A percentile compares a stretch with the other conserved stretches of the same genome.
These are phyloP conservation scores for Bipolaris zeicola DNA, from an alignment of 2,329 filamentous ascomycete species.

Conservation along the genomic window DNA sequence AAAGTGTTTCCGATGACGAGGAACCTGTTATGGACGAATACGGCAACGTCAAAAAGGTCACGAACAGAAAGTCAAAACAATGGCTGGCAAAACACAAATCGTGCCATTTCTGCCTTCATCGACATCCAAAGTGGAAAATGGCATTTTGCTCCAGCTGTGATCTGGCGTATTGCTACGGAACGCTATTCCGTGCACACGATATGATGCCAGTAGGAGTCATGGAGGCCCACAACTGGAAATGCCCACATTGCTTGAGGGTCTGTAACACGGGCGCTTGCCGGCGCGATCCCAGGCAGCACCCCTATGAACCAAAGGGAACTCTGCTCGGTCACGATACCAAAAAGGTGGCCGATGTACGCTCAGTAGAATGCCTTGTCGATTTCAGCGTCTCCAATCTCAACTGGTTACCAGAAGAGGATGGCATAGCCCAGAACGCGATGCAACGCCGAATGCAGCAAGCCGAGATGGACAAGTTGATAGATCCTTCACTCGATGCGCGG, in stretches of 20 bases:
- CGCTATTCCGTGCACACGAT: constrained; percentile 88
- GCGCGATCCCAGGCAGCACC: constrained; percentile 68
- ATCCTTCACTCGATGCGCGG: constrained; percentile 54
- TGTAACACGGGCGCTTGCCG: constrained; percentile 88
- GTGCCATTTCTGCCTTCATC: constrained; percentile 84
- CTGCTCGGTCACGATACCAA: constrained; percentile 89
- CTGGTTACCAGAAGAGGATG: constrained; percentile 70
- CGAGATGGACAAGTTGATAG: constrained; percentile 56
- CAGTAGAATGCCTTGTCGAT: constrained; percentile 87
- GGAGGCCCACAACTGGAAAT: constrained; percentile 82
- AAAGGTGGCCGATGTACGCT: constrained; percentile 86
- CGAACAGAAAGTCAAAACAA: constrained; percentile 62
- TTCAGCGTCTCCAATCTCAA: constrained; percentile 86
- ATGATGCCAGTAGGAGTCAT: constrained; percentile 82
- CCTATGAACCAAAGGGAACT: constrained; percentile 86
- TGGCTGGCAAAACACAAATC: constrained; percentile 57
- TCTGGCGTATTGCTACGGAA: constrained; percentile 88
- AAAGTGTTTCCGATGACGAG: constrained; percentile 55
- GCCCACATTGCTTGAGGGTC: constrained; percentile 81
- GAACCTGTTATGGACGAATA: constrained; percentile 68
- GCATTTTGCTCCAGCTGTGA: constrained; percentile 79
- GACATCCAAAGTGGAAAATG: constrained; percentile 83
- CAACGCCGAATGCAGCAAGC: constrained; percentile 60
- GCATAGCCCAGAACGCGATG: constrained; percentile 52
- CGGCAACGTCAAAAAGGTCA: constrained; percentile 66